Percentiles rank a stretch among this genome's conserved stretches.
phyloP scores from a whole-genome alignment of 1,284 basidiomycete species.

The Puccinia hordei region DNA sequence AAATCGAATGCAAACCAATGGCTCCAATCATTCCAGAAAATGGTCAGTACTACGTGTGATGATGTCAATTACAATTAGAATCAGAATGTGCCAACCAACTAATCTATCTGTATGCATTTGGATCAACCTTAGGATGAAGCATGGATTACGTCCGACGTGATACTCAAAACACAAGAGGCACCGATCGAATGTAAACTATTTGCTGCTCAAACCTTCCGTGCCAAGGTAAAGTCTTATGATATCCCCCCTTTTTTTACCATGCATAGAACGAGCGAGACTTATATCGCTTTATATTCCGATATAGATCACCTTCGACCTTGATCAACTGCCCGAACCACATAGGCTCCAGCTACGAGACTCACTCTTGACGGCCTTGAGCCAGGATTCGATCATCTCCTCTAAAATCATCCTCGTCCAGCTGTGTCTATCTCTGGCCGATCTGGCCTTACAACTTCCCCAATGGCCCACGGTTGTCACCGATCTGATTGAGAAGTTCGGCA shows the following conservation, averaged over 20 bases:
- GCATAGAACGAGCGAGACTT: slow-evolving; percentile 13
- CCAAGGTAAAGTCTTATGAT: slow-evolving; percentile 70
- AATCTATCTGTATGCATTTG: too few relatives aligned
- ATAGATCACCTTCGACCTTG: slow-evolving; percentile 92
- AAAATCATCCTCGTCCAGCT: slow-evolving; percentile 85
- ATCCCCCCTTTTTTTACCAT: slow-evolving; percentile 16
- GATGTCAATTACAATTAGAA: slow-evolving; percentile 48
- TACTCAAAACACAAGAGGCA: slow-evolving; percentile 78
- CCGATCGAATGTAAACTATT: slow-evolving; percentile 84
- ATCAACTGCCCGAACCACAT: slow-evolving; percentile 76
- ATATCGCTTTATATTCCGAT: background rate
- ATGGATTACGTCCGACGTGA: slow-evolving; percentile 89
- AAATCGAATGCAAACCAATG: slow-evolving; percentile 84
- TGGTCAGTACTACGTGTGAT: slow-evolving; percentile 78
- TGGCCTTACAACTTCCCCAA: slow-evolving; percentile 85
- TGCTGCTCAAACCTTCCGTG: slow-evolving; percentile 92
- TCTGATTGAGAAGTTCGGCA: slow-evolving; percentile 83
- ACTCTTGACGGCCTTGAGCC: slow-evolving; percentile 74
- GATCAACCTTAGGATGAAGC: slow-evolving; percentile 73
- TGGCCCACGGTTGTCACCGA: slow-evolving; percentile 80
- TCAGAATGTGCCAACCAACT: slow-evolving; percentile 57
- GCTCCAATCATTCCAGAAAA: slow-evolving; percentile 95
- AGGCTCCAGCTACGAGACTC: slow-evolving; percentile 82
- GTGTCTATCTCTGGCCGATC: slow-evolving; percentile 82
- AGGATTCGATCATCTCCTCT: slow-evolving; percentile 68